Conservation (phyloP, 106 monocot species). For the Triglochin maritima region DNA sequence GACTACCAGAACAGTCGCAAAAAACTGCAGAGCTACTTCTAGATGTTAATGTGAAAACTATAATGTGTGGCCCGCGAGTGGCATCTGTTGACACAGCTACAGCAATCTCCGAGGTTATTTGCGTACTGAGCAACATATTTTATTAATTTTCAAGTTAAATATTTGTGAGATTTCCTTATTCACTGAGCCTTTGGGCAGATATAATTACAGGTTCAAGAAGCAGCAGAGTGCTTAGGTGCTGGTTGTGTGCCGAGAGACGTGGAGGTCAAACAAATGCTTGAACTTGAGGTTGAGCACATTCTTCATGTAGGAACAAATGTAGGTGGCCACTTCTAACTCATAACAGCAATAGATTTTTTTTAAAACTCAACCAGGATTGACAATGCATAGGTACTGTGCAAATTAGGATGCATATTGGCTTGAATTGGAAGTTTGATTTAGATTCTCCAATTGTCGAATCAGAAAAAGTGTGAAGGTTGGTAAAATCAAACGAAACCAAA, state of each 20-base stretch:
- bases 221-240: conserved; percentile 88
- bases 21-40: conserved; percentile 87
- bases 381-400: too few species aligned
- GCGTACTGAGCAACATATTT: background rate
- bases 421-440: too few species aligned
- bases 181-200: background rate
- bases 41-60: conserved; percentile 55
- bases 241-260: conserved; percentile 74
- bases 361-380: too few species aligned
- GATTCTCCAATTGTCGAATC: too few species aligned
- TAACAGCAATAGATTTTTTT: too few species aligned
- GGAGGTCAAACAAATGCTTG: conserved; percentile 60
- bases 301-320: conserved; percentile 38
- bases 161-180: background rate
- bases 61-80: conserved; percentile 60
- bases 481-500: too few species aligned
- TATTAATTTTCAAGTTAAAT: background rate
- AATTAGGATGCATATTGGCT: too few species aligned
- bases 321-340: background rate
- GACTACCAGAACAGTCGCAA: conserved; percentile 45
- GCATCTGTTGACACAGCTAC: conserved; percentile 72
- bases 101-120: conserved; percentile 60
- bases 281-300: conserved; percentile 65
- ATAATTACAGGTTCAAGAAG: conserved; percentile 80
- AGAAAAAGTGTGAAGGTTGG: too few species aligned